phyloP scores from a whole-genome alignment of 768 basidiomycete genomes.

The Boletus vinaceobasis region DNA sequence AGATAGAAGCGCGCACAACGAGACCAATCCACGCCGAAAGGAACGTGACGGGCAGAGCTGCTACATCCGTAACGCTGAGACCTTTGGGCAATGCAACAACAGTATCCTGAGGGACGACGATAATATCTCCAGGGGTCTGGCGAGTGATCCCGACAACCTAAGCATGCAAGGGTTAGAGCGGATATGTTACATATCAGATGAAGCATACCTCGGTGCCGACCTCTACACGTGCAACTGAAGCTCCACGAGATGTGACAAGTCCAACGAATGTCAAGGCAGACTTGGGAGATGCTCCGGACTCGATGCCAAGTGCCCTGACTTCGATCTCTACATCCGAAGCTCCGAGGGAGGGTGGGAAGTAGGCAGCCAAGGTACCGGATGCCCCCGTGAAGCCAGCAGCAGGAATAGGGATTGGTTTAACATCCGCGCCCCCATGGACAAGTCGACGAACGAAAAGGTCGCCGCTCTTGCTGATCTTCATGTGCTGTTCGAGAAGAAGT shows the following conservation, averaged over 20 bases:
- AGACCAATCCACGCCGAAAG: conserved; percentile 29
- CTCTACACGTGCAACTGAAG: conserved; percentile 1
- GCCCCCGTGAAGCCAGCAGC: conserved; percentile 12
- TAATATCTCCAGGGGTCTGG: conserved; percentile 13
- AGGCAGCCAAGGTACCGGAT: conserved; percentile 15
- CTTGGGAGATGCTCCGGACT: conserved; percentile 1
- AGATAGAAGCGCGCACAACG: conserved; percentile 15
- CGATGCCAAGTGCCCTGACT: conserved; percentile 14
- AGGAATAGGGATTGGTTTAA: conserved; percentile 13
- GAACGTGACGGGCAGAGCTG: conserved; percentile 19
- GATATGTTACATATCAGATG: not conserved
- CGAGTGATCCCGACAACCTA: conserved; percentile 20
- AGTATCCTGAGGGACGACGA: conserved; percentile 14
- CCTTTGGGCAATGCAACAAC: conserved; percentile 15
- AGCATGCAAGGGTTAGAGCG: not conserved
- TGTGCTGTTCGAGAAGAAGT: conserved; percentile 27
- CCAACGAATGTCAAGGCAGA: conserved; percentile 19
- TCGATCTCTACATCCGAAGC: conserved; percentile 20
- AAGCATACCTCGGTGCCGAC: conserved; percentile 8
- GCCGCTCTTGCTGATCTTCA: conserved; percentile 27
- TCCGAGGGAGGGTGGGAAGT: conserved; percentile 17
- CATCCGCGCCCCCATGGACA: conserved; percentile 24
- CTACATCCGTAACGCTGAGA: conserved; percentile 16
- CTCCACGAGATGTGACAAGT: conserved; percentile 16
- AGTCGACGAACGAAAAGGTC: conserved; percentile 29